Evolutionary conservation across 2,329 filamentous ascomycete genomes (phyloP), one percentile per base, ranked within the genome.

Genomic region (Alternaria burnsii): DNA sequence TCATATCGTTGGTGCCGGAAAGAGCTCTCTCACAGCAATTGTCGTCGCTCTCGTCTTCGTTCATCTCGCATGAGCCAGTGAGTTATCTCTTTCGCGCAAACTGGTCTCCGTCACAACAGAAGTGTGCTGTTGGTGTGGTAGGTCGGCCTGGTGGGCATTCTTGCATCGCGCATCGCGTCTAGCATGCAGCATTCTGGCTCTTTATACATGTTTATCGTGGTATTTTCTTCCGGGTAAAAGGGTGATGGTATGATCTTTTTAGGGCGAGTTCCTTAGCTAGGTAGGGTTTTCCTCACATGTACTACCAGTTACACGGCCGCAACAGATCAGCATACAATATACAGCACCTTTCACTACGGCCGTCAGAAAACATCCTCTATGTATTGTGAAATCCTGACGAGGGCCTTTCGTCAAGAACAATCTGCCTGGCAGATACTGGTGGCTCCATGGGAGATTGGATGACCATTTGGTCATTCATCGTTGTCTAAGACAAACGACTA

Each of bases 221-320:
- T 57, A 6, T 59, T 57, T 8, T 67, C 58, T 57, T 8, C 65
- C 58, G 56, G 53, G 56, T 54, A 55, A 60, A 18, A 52, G 62
- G 59, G 41, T 43, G 59, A 57, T 57, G 56, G 36, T 52, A 59
- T 56, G 62, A 66, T 71, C 66, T 73, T 70, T 55, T 53, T 58
- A 66, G 30, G 62, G 46, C 59, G 58, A 61, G 67, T 68, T 70
- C 58, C 61, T 69, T 73, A 70, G 63, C 63, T 65, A 56, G 57
- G 55, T 62, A 74, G 64, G 63, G 38, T 64, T 74, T 64, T 63
- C 55, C 56, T 66, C 63, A 66, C 59, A 75, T 68, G 70, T 76
- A 67, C 65, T 76, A 74, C 59, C 34, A 74, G 59, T 62, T 75
- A 71, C 46, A 68, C 51, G 66, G 67, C 69, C 67, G 63, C 53